phyloP scores from a whole-genome alignment of 78 protist genomes.

The Pigoraptor vietnamica region DNA sequence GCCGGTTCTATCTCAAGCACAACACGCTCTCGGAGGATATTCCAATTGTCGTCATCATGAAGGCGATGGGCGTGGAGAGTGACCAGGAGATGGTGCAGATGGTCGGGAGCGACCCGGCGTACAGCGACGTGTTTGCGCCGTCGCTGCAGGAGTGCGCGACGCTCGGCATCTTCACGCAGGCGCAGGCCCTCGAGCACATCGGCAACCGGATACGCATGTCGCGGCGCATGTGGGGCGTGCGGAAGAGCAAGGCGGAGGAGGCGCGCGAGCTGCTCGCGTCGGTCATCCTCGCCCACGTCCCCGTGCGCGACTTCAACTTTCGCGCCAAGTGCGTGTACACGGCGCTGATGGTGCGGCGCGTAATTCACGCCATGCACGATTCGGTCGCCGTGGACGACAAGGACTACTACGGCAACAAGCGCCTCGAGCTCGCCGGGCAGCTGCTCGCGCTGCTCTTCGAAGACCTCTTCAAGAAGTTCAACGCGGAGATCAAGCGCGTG shows the following conservation, averaged over 20 bases:
- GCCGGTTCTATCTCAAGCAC: conserved; percentile 75
- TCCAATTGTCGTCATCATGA: conserved; percentile 79
- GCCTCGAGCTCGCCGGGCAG: conserved; percentile 77
- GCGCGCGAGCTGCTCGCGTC: conserved; percentile 83
- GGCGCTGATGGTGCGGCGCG: conserved; percentile 80
- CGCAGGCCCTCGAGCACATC: conserved; percentile 79
- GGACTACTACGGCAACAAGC: conserved; percentile 97
- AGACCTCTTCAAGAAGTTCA: conserved; percentile 90
- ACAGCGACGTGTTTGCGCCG: conserved; percentile 52
- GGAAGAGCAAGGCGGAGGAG: conserved; percentile 43
- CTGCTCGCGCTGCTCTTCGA: conserved; percentile 89
- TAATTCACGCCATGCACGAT: conserved; percentile 68
- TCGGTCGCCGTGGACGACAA: conserved; percentile 72
- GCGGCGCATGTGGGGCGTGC: not conserved
- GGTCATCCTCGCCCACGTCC: conserved; percentile 90
- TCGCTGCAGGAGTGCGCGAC: conserved; percentile 68
- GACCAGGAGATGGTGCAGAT: conserved; percentile 91
- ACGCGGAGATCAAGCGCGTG: conserved; percentile 50
- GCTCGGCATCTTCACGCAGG: conserved; percentile 47
- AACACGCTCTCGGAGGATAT: conserved; percentile 87
- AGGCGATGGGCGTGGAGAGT: conserved; percentile 91
- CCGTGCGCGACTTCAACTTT: conserved; percentile 68
- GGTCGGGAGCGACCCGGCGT: conserved; percentile 71
- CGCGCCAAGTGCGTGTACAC: conserved; percentile 75
- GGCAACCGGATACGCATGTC: conserved; percentile 17